phyloP scores from a whole-genome alignment of 192 early-diverging fungal species.

The Coemansia sp. region DNA sequence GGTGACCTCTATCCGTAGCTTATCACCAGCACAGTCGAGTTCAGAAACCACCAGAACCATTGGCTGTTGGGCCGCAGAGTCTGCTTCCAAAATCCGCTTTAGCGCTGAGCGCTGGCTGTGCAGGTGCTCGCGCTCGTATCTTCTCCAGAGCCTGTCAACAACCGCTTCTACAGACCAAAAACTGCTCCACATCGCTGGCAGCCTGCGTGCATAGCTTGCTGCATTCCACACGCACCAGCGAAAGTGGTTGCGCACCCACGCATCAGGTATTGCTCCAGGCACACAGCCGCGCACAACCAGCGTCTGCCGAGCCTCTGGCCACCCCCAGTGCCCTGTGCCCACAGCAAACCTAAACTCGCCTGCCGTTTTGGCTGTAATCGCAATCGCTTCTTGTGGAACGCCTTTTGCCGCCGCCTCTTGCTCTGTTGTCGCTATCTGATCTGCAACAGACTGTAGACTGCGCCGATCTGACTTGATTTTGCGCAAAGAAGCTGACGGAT shows the following conservation, averaged over 20 bases:
- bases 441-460: constrained; percentile 8
- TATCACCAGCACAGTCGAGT: neutral
- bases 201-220: constrained; percentile 37
- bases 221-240: constrained; percentile 44
- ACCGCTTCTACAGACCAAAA: constrained; percentile 32
- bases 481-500: neutral
- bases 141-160: constrained; percentile 15
- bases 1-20: constrained; percentile 26
- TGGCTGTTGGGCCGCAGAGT: constrained; percentile 34
- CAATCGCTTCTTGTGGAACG: constrained; percentile 17
- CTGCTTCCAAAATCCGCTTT: constrained; percentile 29
- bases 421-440: neutral
- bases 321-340: constrained; percentile 30
- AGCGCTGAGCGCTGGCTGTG: constrained; percentile 40
- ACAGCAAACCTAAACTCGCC: constrained; percentile 8
- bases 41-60: constrained; percentile 44
- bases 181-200: constrained; percentile 25
- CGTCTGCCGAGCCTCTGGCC: constrained; percentile 26
- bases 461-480: neutral
- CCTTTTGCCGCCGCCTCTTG: neutral
- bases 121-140: constrained; percentile 40
- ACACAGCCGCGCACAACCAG: constrained; percentile 28
- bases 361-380: constrained; percentile 25
- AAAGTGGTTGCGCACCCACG: constrained; percentile 47
- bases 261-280: constrained; percentile 5